These are phyloP conservation scores for Dissophora globulifera DNA, from an alignment of 192 early-diverging fungal genomes.

Conservation along the genomic window DNA sequence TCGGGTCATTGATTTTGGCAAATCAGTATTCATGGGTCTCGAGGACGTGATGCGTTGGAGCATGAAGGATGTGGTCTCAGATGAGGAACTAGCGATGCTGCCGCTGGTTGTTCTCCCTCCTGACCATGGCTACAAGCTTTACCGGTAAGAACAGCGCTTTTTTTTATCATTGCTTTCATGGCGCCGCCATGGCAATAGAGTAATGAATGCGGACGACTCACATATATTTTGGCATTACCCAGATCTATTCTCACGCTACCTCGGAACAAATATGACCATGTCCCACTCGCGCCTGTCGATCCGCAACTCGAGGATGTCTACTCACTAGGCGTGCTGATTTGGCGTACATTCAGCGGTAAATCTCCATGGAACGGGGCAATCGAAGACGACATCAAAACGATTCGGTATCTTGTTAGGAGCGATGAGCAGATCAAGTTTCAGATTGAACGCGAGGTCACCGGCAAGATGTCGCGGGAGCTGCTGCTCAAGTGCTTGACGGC, in stretches of 20 bases:
- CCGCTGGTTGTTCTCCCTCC: constrained; percentile 63
- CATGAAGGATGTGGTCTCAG: constrained; percentile 34
- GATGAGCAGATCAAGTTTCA: constrained; percentile 62
- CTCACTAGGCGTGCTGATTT: constrained; percentile 67
- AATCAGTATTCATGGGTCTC: constrained; percentile 61
- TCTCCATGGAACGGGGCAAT: constrained; percentile 71
- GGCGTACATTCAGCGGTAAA: constrained; percentile 69
- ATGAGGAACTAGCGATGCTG: constrained; percentile 57
- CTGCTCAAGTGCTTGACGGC: constrained; percentile 58
- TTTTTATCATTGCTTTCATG: too few species aligned
- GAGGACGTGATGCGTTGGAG: constrained; percentile 59
- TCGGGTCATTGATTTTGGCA: constrained; percentile 71
- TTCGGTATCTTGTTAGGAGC: constrained; percentile 61
- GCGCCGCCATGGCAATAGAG: too few species aligned
- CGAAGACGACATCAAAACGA: constrained; percentile 64
- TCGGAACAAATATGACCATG: constrained; percentile 57
- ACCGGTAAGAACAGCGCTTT: constrained; percentile 31
- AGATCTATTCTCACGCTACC: constrained; percentile 67
- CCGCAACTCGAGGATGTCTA: constrained; percentile 65
- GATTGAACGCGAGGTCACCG: constrained; percentile 57
- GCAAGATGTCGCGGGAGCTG: constrained; percentile 53
- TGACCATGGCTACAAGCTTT: constrained; percentile 69
- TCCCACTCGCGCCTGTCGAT: constrained; percentile 56
- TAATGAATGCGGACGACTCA: too few species aligned
- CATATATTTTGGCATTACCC: neutral